Evolutionary conservation across 2,329 filamentous ascomycete species (phyloP), one percentile per base, ranked within the genome.

Genomic region (Curvularia spicifera): DNA sequence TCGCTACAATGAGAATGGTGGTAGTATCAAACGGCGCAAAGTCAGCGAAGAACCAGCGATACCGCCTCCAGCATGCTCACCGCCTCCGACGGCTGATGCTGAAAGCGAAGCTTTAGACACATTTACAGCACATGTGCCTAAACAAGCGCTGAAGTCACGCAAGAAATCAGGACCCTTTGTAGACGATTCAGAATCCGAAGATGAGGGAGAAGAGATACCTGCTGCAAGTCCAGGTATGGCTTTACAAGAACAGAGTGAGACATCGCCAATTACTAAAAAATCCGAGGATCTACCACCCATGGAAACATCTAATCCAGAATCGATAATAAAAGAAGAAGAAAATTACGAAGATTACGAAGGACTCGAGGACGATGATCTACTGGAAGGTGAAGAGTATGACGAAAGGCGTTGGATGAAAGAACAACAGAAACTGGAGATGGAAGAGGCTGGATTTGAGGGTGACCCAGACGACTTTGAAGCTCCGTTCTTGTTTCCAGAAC

Each of bases 361-460:
- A 71, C 76, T 89, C 66, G 87, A 90, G 66, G 85, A 87, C 18
- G 82, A 86, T 13, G 80, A 85, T 51, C 85, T 88, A 62, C 80
- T 82, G 1, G 79, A 83, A 69, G 82, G 82, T 10, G 82, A 83
- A 55, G 82, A 84, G 47, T 81, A 80, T 39, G 73, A 81, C 46
- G 82, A 83, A 67, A 70, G 81, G 77, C 82, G 84, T 47, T 93
- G 86, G 76, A 91, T 93, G 87, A 86, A 88, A 69, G 89, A 91
- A 71, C 91, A 95, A 73, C 75, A 75, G 44, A 75, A 75, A 50
- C 69, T 84, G 22, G 82, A 83, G 61, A 76, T 78, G 61, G 86
- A 86, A 43, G 83, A 85, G 35, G 72, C 69, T 35, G 75, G 69
- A n/a, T 67, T 73, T 9, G 72, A 76, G 29, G 68, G 65, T 29